Evolutionary conservation across 1,139 yeast species (phyloP), one percentile per base, ranked within the genome.

Genomic region (Saccharomyces hybrid): DNA sequence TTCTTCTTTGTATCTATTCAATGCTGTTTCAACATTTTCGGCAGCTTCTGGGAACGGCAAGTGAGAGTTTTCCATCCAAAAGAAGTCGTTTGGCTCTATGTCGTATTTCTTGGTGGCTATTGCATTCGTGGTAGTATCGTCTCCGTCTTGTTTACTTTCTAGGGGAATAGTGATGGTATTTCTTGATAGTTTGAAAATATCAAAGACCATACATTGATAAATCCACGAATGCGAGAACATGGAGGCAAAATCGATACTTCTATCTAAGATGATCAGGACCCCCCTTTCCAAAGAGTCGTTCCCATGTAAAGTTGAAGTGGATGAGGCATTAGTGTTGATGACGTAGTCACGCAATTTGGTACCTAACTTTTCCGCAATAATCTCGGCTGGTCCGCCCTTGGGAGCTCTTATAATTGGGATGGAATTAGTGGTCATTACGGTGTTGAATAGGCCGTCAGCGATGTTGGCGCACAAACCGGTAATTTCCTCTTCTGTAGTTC

Each of bases 151-250:
- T 32, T 75, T 76, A 48, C 65, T 67, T 53, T 78, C 76, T 26
- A 70, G 68, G 28, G 69, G 68, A 49, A 89, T 78, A 11, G 87
- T 81, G 59, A 88, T 84, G 48, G 91, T 82, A 70, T 91, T 91
- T 67, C 96, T 80, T 61, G 84, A 81, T 63, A 93, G 77, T 55
- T 81, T 80, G 70, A 95, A 88, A 9, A 90, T 95, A 69, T 93
- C 99, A 65, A 91, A 87, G 14, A 93, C 95, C 81, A 93, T 84
- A 65, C 97, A 90, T 73, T 93, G 97, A 69, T 93, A 93, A 53
- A 95, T 90, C 98, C 99, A 91, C 5, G 97, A 89, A 71, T 93
- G 99, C 1, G 95, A 82, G 69, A 95, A 84, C 98, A 93, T 91
- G 28, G 96, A 86, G 2, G 93, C 85, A 59, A 95, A 76, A 71